Conservation (phyloP, 78 protist genomes). For the Polysphondylium violaceum region DNA sequence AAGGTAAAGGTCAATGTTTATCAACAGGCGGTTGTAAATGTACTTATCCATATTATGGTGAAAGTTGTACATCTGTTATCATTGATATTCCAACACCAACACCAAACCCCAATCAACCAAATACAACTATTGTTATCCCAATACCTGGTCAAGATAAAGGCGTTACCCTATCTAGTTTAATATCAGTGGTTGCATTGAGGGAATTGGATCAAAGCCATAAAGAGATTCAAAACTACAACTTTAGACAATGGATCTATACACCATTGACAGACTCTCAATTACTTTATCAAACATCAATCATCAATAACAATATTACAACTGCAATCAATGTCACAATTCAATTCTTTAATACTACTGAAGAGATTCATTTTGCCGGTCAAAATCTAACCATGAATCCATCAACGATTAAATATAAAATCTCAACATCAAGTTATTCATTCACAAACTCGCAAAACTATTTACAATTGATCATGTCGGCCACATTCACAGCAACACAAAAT, state of each 20-base stretch:
- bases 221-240: too few relatives aligned
- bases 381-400: constrained; percentile 13
- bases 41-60: not conserved
- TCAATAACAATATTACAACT: not conserved
- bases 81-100: constrained; percentile 7
- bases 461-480: constrained; percentile 19
- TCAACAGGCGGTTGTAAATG: not conserved
- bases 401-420: constrained; percentile 25
- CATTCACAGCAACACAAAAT: not conserved
- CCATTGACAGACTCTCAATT: too few relatives aligned
- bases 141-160: too few relatives aligned
- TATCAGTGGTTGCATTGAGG: too few relatives aligned
- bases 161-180: too few relatives aligned
- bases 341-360: not conserved
- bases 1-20: not conserved
- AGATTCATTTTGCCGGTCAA: not conserved
- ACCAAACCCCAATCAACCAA: not conserved
- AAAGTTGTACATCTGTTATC: not conserved
- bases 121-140: too few relatives aligned
- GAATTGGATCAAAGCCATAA: too few relatives aligned
- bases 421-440: not conserved
- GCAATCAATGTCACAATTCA: not conserved
- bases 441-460: not conserved
- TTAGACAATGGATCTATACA: too few relatives aligned
- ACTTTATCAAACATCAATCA: too few relatives aligned